Percentiles rank a stretch among this genome's conserved stretches.
Conservation (phyloP, 1,139 yeast species). For the Hanseniaspora uvarum region DNA sequence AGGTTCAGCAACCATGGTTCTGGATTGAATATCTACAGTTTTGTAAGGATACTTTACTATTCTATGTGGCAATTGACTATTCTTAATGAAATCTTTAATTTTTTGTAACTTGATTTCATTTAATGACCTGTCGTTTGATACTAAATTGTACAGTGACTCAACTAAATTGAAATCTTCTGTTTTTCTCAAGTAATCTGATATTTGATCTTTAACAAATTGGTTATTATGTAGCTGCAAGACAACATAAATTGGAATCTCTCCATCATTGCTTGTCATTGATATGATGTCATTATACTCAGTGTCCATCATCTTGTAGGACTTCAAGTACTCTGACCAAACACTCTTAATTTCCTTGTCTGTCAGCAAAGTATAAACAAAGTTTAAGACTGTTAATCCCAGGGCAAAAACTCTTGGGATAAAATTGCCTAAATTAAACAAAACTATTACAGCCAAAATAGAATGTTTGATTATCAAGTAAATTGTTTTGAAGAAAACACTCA, state of each 20-base stretch:
- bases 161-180: neutral
- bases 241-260: neutral
- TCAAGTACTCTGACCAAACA: conserved; percentile 25
- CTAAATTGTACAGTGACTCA: neutral
- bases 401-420: conserved; percentile 22
- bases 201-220: neutral
- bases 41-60: conserved; percentile 4
- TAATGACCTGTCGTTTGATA: neutral
- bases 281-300: conserved; percentile 15
- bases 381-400: conserved; percentile 19
- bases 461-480: conserved; percentile 23
- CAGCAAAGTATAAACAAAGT: conserved; percentile 23
- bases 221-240: neutral
- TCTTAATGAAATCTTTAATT: neutral
- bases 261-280: conserved; percentile 11
- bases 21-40: neutral
- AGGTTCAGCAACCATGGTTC: conserved; percentile 2
- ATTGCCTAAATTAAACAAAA: conserved; percentile 22
- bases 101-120: neutral
- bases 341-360: conserved; percentile 25
- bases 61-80: neutral
- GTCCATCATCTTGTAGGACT: conserved; percentile 21
- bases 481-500: conserved; percentile 18
- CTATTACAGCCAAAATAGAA: conserved; percentile 23
- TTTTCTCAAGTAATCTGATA: conserved; percentile 7